Evolutionary conservation across 2,329 filamentous ascomycete genomes (phyloP), one percentile per base, ranked within the genome.

Genomic region (Penicillium sp.): DNA sequence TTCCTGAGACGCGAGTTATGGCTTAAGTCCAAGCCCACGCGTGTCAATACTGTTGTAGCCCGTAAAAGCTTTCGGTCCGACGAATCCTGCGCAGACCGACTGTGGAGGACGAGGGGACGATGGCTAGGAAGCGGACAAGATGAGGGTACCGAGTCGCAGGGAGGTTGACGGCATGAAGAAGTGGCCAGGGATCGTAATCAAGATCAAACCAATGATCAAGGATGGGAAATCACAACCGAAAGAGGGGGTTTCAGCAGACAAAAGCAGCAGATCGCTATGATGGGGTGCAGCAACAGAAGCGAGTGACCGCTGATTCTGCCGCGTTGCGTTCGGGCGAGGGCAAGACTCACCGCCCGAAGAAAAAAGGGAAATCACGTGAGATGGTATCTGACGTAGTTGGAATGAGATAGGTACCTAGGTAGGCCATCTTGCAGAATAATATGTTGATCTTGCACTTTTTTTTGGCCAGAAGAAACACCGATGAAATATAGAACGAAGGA

Each of bases 41-140:
- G 55, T 56, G 41, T 49, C 43, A 22, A 50, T 33, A 41, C 35
- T 50, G 24, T 56, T 48, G 17, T 49, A 39, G 40, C 33, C 44
- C 38, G 40, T 37, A 48, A 44, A 49, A 49, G 45, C 49, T 51
- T 42, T 54, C 40, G 52, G 48, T 45, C 51, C 45, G 44, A 53
- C 47, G 41, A 54, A 49, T 52, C 41, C 47, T 54, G 59, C 57
- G 53, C 48, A 51, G 44, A 56, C 55, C 46, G 49, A 55, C 48
- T 50, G 47, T 60, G 51, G 57, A 57, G 43, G 58, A 53, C 52
- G 52, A 59, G 57, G 48, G 56, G 57, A 60, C 61, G 55, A 58
- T 59, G 57, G 56, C 57, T 64, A 67, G 48, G 59, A 67, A 61
- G 63, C 58, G 61, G 63, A 64, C 61, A 62, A 60, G 54, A 64